Evolutionary conservation across 2,329 filamentous ascomycete genomes (phyloP), one percentile per base, ranked within the genome.

Genomic region (Claviceps pazoutovae): DNA sequence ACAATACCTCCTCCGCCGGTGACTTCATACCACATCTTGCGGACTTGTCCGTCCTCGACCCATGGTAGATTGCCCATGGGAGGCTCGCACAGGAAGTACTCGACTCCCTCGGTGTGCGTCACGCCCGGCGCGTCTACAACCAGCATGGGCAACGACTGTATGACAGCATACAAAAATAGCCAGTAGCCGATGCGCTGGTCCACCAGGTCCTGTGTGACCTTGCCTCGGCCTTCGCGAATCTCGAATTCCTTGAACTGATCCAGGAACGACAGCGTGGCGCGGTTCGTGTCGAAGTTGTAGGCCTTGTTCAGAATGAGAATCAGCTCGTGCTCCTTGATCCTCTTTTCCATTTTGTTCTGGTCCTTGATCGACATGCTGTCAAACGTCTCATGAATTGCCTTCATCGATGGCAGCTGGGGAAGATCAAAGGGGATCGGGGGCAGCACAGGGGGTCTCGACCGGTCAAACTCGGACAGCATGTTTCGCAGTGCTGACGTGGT

Each of bases 401-500:
- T 74, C 59, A 94, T 76, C 1, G 76, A 78, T 0, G 91, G 91
- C 23, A 94, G 68, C 57, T 83, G 78, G 2, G 93, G 91, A 4
- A 88, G 74, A 63, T 97, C 91, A 61, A 91, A 97, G 0, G 93
- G 91, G 51, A 97, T 82, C 0, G 91, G 88, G 0, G 93, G 93
- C 54, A 91, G 79, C 0, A 97, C 89, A 0, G 93, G 93, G 1
- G 91, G 88, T 14, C 84, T 87, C 8, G 86, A 91, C 54, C 85
- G 81, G 64, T 98, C 93, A 61, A 89, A 96, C 67, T 97, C 91
- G 58, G 79, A 83, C 56, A 96, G 74, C 13, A 96, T 78, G 56
- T 82, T 83, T 51, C 91, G 82, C 46, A 97, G 72, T 2, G 86
- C 88, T 41, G 82, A 76, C 26, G 80, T 73, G 11, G 79, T 75